These are phyloP conservation scores for Echites panduratus DNA, from an alignment of 257 asterid species.

Conservation along the genomic window DNA sequence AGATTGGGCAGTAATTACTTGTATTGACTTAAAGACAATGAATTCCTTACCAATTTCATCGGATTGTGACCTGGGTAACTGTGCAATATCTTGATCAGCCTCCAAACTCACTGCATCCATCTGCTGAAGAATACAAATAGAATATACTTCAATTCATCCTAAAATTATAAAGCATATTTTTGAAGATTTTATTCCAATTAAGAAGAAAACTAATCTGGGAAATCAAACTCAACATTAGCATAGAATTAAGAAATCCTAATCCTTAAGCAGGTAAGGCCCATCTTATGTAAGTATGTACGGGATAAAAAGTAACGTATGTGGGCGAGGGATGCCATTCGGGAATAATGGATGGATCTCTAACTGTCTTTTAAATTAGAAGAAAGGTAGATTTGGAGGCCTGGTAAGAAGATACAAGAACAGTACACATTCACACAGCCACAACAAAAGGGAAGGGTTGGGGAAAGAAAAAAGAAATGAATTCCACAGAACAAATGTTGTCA, in stretches of 20 bases:
- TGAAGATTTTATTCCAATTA: not conserved
- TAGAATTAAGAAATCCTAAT: not conserved
- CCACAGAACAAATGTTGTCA: not conserved
- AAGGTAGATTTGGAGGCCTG: not conserved
- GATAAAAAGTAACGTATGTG: not conserved
- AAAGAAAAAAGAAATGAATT: not conserved
- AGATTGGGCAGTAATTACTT: not conserved
- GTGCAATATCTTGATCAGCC: slow-evolving; percentile 20
- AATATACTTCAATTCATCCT: not conserved
- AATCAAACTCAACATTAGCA: not conserved
- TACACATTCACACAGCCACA: not conserved
- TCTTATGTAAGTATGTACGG: not conserved
- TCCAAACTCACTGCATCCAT: slow-evolving; percentile 19
- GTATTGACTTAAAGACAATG: not conserved
- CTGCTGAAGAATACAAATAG: not conserved
- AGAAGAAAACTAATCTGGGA: not conserved
- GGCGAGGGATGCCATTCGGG: not conserved
- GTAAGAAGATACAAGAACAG: not conserved
- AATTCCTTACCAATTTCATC: slow-evolving; percentile 31
- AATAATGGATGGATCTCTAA: not conserved
- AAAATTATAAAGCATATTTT: not conserved
- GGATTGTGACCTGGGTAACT: slow-evolving; percentile 14
- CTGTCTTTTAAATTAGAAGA: not conserved
- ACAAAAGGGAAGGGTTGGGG: not conserved
- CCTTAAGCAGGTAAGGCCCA: not conserved